Conservation (phyloP, 306 rosid genomes). For the Nissolia schottii region DNA sequence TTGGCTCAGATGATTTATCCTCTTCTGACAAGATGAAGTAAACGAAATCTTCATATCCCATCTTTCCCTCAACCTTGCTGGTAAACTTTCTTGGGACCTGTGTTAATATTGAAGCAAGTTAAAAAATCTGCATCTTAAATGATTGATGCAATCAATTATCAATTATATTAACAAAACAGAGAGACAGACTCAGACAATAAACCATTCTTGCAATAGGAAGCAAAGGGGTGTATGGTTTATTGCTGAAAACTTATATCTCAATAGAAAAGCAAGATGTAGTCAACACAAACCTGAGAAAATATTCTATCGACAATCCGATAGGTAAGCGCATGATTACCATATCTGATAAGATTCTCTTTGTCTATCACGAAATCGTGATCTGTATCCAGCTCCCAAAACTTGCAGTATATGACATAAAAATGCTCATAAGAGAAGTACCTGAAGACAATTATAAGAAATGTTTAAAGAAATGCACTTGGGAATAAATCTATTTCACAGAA, state of each 20-base stretch:
- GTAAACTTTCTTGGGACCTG: conserved; percentile 97
- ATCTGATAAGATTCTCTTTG: conserved; percentile 98
- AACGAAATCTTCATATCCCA: conserved; percentile 99
- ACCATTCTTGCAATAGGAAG: conserved; percentile 1
- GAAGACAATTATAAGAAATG: conserved; percentile 19
- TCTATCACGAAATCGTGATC: conserved; percentile 98
- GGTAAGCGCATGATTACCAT: conserved; percentile 99
- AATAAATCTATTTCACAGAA: background rate
- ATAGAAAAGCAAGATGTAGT: conserved; percentile 16
- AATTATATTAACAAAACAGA: background rate
- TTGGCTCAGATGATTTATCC: conserved; percentile 96
- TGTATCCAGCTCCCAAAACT: conserved; percentile 99
- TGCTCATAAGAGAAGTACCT: conserved; percentile 99
- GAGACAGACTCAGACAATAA: background rate
- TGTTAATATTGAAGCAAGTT: conserved; percentile 19
- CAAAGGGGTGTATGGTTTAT: background rate
- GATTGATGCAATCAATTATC: conserved; percentile 13
- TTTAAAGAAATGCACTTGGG: background rate
- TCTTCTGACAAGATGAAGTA: conserved; percentile 95
- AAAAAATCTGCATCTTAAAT: conserved; percentile 23
- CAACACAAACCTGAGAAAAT: conserved; percentile 92
- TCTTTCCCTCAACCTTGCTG: conserved; percentile 91
- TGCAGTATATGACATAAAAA: conserved; percentile 98
- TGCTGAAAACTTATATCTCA: background rate
- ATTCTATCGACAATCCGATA: conserved; percentile 98